Conservation (phyloP, 495 filamentous ascomycete genomes). For the Podospora anserina region DNA sequence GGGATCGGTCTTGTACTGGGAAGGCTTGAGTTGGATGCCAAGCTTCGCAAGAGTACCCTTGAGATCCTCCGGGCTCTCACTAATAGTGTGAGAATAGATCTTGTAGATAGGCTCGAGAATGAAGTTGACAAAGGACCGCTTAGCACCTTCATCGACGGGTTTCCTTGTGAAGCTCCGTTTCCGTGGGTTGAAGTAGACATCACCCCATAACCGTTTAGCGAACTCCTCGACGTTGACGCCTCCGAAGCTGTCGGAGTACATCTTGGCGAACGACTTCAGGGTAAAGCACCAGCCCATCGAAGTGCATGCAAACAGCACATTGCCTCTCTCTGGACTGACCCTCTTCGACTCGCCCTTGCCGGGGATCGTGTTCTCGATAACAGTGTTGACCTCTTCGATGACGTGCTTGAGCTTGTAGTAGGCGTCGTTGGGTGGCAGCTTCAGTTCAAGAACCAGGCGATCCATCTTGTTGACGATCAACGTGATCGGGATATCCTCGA, state of each 20-base stretch:
- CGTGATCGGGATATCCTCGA: constrained; percentile 84
- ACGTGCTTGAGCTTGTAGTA: constrained; percentile 99
- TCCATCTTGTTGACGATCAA: constrained; percentile 97
- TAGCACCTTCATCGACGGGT: constrained; percentile 72
- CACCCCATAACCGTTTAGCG: constrained; percentile 81
- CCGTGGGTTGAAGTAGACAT: constrained; percentile 90
- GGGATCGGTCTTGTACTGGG: constrained; percentile 84
- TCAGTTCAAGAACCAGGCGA: constrained; percentile 87
- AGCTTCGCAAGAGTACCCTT: constrained; percentile 75
- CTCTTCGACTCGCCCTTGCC: constrained; percentile 76
- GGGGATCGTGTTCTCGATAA: constrained; percentile 84
- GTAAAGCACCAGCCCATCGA: constrained; percentile 97
- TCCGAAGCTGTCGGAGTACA: constrained; percentile 89
- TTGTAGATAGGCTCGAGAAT: constrained; percentile 97
- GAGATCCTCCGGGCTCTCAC: constrained; percentile 82
- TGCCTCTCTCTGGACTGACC: constrained; percentile 93
- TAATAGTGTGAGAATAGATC: constrained; percentile 92
- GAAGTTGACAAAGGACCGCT: constrained; percentile 89
- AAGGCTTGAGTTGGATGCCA: constrained; percentile 83
- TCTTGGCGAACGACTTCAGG: constrained; percentile 84
- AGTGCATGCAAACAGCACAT: constrained; percentile 90
- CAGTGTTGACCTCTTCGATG: constrained; percentile 93
- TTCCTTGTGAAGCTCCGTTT: constrained; percentile 90
- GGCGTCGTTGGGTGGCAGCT: constrained; percentile 89
- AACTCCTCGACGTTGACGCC: constrained; percentile 78